Base-by-base conservation (phyloP, 2,329 filamentous ascomycete genomes). In the Penicillium sclerotiorum region DNA sequence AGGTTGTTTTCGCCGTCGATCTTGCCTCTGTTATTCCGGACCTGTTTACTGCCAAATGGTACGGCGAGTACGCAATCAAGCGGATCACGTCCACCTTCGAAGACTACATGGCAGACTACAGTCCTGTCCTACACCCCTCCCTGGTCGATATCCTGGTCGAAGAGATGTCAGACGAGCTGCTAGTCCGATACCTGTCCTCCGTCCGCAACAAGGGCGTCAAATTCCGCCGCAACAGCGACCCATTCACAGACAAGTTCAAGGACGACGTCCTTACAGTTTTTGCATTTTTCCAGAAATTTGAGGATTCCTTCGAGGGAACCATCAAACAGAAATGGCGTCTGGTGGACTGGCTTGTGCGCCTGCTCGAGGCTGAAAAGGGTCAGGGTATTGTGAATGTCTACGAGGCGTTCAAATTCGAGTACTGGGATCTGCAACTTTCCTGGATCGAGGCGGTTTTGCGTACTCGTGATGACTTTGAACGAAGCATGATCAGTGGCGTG, bases 381-480 rank as follows among this genome's bases (percentile, higher is more conserved):
- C 81, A 85, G 23, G 79, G 77, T 20, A 79, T 96, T 1, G 84
- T 90, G 13, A 84, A 88, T 44, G 85, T 89, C 1, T 97, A 95
- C 65, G 87, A 87, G 61, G 76, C 78, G 5, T 93, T 99, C 76
- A 97, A 96, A 79, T 77, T 74, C 32, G 80, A 83, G 38, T 96
- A 96, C 71, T 96, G 93, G 89, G 94, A 99, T 73, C 77, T 97
- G 67, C 90, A 95, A 70, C 86, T 97, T 51, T 87, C 86, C 38
- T 99, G 94, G 94, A 91, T 99, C 7, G 95, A 99, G 77, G 88
- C 89, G 6, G 93, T 96, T 40, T 68, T 99, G 56, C 82, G 92
- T 59, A 80, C 85, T 1, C 80, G 95, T 60, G 94, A 99, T 71
- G 94, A 99, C 75, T 97, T 95, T 73, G 94, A 97, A 71, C 80